These are phyloP conservation scores for Podosphaera leucotricha DNA, from an alignment of 2,329 filamentous ascomycete genomes.

Conservation along the genomic window DNA sequence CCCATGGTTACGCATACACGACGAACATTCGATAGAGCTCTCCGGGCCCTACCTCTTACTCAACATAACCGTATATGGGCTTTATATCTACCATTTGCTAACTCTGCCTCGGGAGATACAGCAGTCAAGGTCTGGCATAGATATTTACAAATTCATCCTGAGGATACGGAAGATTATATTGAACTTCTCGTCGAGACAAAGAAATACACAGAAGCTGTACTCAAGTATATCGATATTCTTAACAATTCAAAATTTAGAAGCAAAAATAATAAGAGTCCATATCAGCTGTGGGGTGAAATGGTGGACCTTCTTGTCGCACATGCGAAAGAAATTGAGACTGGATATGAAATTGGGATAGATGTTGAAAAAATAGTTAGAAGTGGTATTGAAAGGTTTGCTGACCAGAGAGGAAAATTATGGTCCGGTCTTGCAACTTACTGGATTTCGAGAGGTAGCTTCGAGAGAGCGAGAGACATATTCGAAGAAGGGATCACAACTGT, in stretches of 20 bases:
- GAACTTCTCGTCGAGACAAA: slow-evolving; percentile 62
- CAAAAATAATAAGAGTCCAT: slow-evolving; percentile 83
- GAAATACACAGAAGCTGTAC: slow-evolving; percentile 75
- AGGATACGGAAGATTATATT: slow-evolving; percentile 87
- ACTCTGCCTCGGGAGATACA: slow-evolving; percentile 70
- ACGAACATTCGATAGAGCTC: slow-evolving; percentile 71
- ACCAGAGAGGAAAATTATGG: slow-evolving; percentile 90
- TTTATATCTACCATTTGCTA: slow-evolving; percentile 73
- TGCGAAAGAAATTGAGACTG: slow-evolving; percentile 63
- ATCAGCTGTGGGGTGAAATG: slow-evolving; percentile 96
- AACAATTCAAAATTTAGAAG: slow-evolving; percentile 80
- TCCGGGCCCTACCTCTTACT: slow-evolving; percentile 76
- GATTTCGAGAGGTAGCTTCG: slow-evolving; percentile 81
- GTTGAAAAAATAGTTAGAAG: slow-evolving; percentile 84
- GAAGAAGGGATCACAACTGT: slow-evolving; percentile 94
- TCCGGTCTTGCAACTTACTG: slow-evolving; percentile 87
- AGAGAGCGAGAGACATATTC: slow-evolving; percentile 76
- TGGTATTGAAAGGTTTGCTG: slow-evolving; percentile 71
- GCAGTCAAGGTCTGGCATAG: slow-evolving; percentile 83
- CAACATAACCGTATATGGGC: slow-evolving; percentile 94
- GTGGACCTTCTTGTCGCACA: slow-evolving; percentile 81
- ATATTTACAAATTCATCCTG: slow-evolving; percentile 93
- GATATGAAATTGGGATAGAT: slow-evolving; percentile 60
- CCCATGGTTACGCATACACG: slow-evolving; percentile 75
- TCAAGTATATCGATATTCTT: slow-evolving; percentile 74